Base-by-base conservation (phyloP, 345 rosid species). In the Lumnitzera racemosa region DNA sequence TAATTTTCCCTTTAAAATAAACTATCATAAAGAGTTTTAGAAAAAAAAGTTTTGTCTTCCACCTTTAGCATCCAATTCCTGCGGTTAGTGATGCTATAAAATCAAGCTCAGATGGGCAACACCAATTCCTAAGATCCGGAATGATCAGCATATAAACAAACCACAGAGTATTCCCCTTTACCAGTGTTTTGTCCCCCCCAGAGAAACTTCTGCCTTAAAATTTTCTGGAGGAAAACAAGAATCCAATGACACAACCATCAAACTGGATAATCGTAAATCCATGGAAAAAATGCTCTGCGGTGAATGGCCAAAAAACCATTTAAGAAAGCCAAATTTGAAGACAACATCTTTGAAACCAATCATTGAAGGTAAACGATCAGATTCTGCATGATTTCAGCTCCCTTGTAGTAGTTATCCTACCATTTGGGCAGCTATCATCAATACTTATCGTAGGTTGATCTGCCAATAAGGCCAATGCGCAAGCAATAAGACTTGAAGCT, bases 1-100 rank as follows among this genome's bases (percentile, higher is more conserved):
- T n/a, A n/a, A n/a, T n/a, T n/a, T n/a, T n/a, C n/a, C 97, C 84
- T 94, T 94, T 29, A 94, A 80, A 51, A 94, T 94, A 67, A 88
- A 82, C 76, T 73, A 67, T 80, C 82, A 70, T 94, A 97, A 54
- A 86, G 70, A 53, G 97, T 94, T 76, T 94, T 94, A 13, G 96
- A 89, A 8, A 94, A 94, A 49, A 88, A 62, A 2, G 88, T 80
- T 67, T 84, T 90, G 80, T 94, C 80, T 94, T 53, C 99, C 99
- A 63, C 99, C 97, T 61, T 94, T 84, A 16, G 99, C 99, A 81
- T 88, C 99, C 97, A 90, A 24, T 75, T 82, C 66, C 70, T 80
- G 72, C 99, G 90, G 12, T 78, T 47, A 94, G 75, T 27, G 99
- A 94, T 64, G 91, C 85, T 24, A 94, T 86, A 58, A 73, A 94